Evolutionary conservation across 2,329 filamentous ascomycete species (phyloP).

Genomic region (Clathrospora elynae): DNA sequence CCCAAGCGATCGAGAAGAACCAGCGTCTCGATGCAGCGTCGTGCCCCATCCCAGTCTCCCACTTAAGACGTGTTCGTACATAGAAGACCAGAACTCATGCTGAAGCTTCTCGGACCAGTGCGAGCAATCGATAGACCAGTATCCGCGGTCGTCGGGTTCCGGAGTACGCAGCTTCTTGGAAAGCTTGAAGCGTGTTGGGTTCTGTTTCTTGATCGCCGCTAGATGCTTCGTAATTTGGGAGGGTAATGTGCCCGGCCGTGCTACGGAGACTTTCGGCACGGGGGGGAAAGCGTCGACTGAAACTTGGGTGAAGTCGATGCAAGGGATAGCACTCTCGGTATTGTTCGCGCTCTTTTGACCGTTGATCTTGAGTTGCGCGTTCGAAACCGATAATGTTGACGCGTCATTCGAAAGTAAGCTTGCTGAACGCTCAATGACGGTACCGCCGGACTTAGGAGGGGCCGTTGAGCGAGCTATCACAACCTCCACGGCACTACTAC

Average conservation of each 20-base stretch:
- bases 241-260: slow-evolving; percentile 25
- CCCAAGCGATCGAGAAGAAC: slow-evolving; percentile 34
- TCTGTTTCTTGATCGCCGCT: slow-evolving; percentile 33
- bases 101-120: slow-evolving; percentile 59
- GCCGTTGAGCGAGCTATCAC: neutral
- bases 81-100: slow-evolving; percentile 64
- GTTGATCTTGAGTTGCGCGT: neutral
- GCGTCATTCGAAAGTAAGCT: neutral
- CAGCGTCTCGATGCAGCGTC: slow-evolving; percentile 55
- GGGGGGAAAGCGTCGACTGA: slow-evolving; percentile 34
- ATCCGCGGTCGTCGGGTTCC: slow-evolving; percentile 70
- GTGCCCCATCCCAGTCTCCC: slow-evolving; percentile 71
- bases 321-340: neutral
- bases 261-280: slow-evolving; percentile 27
- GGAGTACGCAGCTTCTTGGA: slow-evolving; percentile 54
- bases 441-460: no score
- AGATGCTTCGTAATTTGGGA: slow-evolving; percentile 38
- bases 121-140: slow-evolving; percentile 71
- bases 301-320: slow-evolving; percentile 29
- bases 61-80: slow-evolving; percentile 63
- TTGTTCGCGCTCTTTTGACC: neutral
- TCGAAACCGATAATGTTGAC: neutral
- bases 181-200: slow-evolving; percentile 43
- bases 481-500: neutral
- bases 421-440: neutral